These are phyloP conservation scores for Rhodamnia rubescens DNA, from an alignment of 345 rosid species.

Conservation along the genomic window DNA sequence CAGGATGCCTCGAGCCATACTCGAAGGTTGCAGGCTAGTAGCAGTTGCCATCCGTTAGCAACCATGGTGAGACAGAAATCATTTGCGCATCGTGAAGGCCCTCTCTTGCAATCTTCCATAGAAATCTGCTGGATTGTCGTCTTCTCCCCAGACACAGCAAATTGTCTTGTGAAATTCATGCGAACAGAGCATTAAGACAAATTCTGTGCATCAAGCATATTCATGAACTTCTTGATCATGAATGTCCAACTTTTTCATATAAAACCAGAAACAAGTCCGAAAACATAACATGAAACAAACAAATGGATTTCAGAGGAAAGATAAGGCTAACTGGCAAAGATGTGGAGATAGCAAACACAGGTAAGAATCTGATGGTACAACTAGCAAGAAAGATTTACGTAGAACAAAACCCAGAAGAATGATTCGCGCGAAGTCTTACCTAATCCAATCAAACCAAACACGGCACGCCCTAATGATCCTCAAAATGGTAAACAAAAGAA, in stretches of 20 bases:
- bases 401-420: neutral
- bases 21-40: neutral
- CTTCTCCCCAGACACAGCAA: neutral
- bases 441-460: neutral
- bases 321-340: neutral
- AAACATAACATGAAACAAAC: neutral
- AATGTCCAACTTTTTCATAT: neutral
- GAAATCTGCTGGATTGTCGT: neutral
- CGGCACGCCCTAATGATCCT: neutral
- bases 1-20: neutral
- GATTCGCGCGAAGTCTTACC: neutral
- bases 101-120: neutral
- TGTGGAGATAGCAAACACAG: neutral
- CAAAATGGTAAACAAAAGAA: neutral
- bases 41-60: neutral
- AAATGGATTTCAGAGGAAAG: neutral
- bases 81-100: neutral
- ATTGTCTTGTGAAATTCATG: neutral
- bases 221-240: neutral
- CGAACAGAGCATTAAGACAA: neutral
- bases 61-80: neutral
- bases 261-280: neutral
- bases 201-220: neutral
- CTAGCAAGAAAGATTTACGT: neutral
- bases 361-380: neutral